Conservation (phyloP, 306 rosid genomes). For the Trifolium subterraneum region DNA sequence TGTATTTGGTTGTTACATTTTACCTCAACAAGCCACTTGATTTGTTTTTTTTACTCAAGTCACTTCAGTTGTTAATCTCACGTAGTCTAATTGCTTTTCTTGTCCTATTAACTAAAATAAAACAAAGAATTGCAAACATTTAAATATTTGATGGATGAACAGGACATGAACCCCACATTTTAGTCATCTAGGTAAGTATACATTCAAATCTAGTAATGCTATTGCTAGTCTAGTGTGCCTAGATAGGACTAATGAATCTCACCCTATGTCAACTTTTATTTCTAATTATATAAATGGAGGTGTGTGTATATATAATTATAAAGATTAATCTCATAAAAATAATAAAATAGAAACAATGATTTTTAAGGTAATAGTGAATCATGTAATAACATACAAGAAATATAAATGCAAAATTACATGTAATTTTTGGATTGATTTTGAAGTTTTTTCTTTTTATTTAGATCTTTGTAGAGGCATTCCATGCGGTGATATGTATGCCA, state of each 20-base stretch:
- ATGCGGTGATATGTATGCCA: no score
- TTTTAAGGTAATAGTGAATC: no score
- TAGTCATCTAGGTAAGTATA: neutral
- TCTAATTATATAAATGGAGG: neutral
- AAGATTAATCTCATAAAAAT: no score
- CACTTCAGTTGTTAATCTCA: neutral
- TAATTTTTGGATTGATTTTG: no score
- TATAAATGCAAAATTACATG: no score
- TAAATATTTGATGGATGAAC: neutral
- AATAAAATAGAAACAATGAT: no score
- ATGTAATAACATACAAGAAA: no score
- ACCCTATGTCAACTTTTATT: neutral
- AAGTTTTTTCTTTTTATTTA: no score
- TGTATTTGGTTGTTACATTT: neutral
- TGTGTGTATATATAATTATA: neutral
- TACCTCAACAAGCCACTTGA: neutral
- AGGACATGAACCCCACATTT: constrained; percentile 2
- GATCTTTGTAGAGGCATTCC: no score
- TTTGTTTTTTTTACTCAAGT: neutral
- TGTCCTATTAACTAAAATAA: constrained; percentile 11
- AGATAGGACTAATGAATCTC: neutral
- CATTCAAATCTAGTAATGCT: neutral
- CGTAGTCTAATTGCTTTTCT: neutral
- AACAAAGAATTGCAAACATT: neutral
- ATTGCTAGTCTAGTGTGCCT: neutral